Evolutionary conservation across 164 flowering plant genomes (phyloP).

Genomic region (Magnolia kwangsiensis): DNA sequence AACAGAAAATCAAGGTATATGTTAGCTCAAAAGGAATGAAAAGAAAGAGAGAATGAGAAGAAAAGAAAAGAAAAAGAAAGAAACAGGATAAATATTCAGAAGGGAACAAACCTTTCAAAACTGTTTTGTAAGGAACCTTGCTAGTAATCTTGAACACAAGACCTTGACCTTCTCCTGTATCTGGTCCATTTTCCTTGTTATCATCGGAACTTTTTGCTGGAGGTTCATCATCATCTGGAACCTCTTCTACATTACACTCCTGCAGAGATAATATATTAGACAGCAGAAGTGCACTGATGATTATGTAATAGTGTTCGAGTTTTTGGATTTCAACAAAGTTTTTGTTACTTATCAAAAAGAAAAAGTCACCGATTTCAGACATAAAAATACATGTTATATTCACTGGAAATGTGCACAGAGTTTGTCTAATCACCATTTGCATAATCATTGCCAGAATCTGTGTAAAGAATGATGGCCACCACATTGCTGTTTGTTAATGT

Average conservation of each 20-base stretch:
- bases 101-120: constrained; percentile 63
- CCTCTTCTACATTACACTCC: constrained; percentile 90
- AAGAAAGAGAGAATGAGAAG: not conserved
- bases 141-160: constrained; percentile 80
- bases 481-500: too few relatives aligned
- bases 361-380: not conserved
- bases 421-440: too few relatives aligned
- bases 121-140: constrained; percentile 90
- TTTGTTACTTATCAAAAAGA: too few relatives aligned
- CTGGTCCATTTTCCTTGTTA: constrained; percentile 88
- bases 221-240: constrained; percentile 72
- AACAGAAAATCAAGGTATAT: not conserved
- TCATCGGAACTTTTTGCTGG: constrained; percentile 88
- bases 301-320: not conserved
- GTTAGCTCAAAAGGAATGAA: not conserved
- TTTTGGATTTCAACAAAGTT: not conserved
- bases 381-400: too few relatives aligned
- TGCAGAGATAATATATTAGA: constrained; percentile 18
- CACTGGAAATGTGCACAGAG: too few relatives aligned
- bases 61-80: not conserved
- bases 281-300: too few relatives aligned
- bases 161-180: constrained; percentile 51
- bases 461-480: too few relatives aligned
- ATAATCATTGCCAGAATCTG: too few relatives aligned
- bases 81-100: not conserved